These are phyloP conservation scores for Amanita phalloides DNA, from an alignment of 768 basidiomycete genomes.

Conservation along the genomic window DNA sequence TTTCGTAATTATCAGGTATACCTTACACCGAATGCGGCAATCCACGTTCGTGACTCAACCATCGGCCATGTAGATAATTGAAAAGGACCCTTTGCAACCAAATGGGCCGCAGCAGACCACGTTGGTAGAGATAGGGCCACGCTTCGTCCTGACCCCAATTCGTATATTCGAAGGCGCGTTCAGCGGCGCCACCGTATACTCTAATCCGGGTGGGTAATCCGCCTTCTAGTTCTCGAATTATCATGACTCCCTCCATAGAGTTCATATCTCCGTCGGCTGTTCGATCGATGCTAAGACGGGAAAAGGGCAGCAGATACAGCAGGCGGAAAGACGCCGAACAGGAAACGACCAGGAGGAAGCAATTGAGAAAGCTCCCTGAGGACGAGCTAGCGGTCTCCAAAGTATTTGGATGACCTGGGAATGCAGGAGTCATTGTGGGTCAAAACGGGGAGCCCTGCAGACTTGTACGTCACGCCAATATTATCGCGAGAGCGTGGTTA, in stretches of 20 bases:
- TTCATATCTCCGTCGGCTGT: slow-evolving; percentile 84
- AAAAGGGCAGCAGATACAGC: slow-evolving; percentile 74
- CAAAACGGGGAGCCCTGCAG: not conserved
- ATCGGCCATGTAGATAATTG: slow-evolving; percentile 55
- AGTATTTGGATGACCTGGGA: slow-evolving; percentile 65
- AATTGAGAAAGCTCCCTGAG: slow-evolving; percentile 53
- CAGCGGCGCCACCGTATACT: slow-evolving; percentile 88
- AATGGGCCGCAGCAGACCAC: slow-evolving; percentile 77
- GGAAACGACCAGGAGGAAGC: slow-evolving; percentile 55
- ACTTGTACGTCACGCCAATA: slow-evolving; percentile 4
- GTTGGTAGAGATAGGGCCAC: slow-evolving; percentile 94
- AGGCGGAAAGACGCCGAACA: slow-evolving; percentile 70
- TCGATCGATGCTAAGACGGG: slow-evolving; percentile 56
- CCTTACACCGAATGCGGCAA: not conserved
- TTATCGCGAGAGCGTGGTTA: not conserved
- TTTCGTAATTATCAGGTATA: slow-evolving; percentile 96
- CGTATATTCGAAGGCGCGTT: slow-evolving; percentile 98
- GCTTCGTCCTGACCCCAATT: slow-evolving; percentile 95
- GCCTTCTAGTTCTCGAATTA: slow-evolving; percentile 8
- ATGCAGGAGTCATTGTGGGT: not conserved
- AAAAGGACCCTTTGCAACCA: slow-evolving; percentile 87
- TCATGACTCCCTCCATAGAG: slow-evolving; percentile 36
- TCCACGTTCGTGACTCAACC: slow-evolving; percentile 2
- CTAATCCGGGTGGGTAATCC: slow-evolving; percentile 70
- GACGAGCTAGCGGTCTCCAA: slow-evolving; percentile 77